phyloP scores from a whole-genome alignment of 2,329 filamentous ascomycete species.

The Westerdykella aurantiaca region DNA sequence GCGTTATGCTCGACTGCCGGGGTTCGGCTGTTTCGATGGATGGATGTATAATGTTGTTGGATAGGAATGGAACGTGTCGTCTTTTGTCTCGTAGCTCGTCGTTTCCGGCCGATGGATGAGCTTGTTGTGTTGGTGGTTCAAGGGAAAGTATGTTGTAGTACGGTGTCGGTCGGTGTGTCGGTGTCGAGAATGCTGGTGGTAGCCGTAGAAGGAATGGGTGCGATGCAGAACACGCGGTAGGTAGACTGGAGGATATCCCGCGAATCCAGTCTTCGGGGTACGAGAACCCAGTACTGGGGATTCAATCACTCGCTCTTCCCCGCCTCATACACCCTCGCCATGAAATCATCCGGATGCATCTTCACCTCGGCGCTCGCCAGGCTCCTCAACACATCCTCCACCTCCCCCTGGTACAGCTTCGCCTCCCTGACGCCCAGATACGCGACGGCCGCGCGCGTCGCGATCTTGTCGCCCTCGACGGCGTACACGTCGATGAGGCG shows the following conservation, averaged over 20 bases:
- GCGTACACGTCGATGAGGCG: slow-evolving; percentile 77
- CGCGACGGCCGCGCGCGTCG: slow-evolving; percentile 67
- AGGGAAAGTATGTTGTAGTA: too few relatives aligned
- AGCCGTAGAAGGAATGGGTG: too few relatives aligned
- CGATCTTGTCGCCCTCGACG: slow-evolving; percentile 70
- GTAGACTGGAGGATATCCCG: background rate
- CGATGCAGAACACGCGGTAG: background rate
- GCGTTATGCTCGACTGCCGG: too few relatives aligned
- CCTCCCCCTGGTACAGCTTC: slow-evolving; percentile 44
- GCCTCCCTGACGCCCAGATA: slow-evolving; percentile 52
- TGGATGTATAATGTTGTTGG: too few relatives aligned
- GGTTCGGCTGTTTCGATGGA: too few relatives aligned
- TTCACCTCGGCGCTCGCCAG: slow-evolving; percentile 15
- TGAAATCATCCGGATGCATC: slow-evolving; percentile 25
- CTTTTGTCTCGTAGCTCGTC: too few relatives aligned
- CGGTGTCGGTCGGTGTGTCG: too few relatives aligned
- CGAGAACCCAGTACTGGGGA: background rate
- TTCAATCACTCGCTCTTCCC: slow-evolving; percentile 18
- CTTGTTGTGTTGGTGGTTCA: too few relatives aligned
- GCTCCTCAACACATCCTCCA: slow-evolving; percentile 17
- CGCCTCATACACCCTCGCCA: slow-evolving; percentile 31
- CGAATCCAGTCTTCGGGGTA: background rate
- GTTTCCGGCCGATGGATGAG: too few relatives aligned
- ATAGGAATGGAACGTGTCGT: too few relatives aligned
- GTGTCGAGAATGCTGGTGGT: too few relatives aligned